phyloP scores from a whole-genome alignment of 2,329 filamentous ascomycete genomes.

The Talaromyces sp. region DNA sequence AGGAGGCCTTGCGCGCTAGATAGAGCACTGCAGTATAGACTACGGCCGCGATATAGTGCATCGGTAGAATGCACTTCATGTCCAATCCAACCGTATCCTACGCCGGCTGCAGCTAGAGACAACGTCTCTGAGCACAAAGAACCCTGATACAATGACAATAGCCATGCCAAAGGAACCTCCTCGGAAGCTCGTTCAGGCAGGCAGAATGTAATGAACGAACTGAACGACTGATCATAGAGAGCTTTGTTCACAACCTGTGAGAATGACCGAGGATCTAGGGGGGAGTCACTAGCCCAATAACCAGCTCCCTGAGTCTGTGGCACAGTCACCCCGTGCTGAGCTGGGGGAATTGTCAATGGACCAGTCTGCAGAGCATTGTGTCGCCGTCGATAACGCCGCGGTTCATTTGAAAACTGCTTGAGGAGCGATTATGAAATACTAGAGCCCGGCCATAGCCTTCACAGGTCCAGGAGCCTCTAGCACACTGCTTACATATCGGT shows the following conservation, averaged over 20 bases:
- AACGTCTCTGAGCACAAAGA: not conserved
- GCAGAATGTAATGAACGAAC: constrained; percentile 16
- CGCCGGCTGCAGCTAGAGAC: constrained; percentile 3
- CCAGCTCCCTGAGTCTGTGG: too few species aligned
- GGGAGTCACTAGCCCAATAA: not conserved
- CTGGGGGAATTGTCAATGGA: not conserved
- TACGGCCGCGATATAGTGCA: constrained; percentile 5
- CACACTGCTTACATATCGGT: constrained; percentile 12
- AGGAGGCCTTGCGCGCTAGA: not conserved
- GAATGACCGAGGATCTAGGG: not conserved
- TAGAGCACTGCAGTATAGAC: constrained; percentile 13
- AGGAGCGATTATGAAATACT: constrained; percentile 3
- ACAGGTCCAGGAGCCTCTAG: constrained; percentile 9
- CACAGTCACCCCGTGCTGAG: not conserved
- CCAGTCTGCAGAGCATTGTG: not conserved
- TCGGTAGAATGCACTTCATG: constrained; percentile 1
- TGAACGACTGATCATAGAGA: constrained; percentile 13
- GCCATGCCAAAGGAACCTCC: constrained; percentile 17
- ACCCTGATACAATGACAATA: constrained; percentile 8
- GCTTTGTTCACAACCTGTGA: constrained; percentile 6
- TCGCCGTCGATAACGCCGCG: not conserved
- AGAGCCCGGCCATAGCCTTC: constrained; percentile 3
- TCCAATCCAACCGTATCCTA: constrained; percentile 18
- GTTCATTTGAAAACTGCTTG: not conserved
- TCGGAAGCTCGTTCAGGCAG: constrained; percentile 11